Evolutionary conservation across 1,284 basidiomycete species (phyloP).

Genomic region (Somion occarium): DNA sequence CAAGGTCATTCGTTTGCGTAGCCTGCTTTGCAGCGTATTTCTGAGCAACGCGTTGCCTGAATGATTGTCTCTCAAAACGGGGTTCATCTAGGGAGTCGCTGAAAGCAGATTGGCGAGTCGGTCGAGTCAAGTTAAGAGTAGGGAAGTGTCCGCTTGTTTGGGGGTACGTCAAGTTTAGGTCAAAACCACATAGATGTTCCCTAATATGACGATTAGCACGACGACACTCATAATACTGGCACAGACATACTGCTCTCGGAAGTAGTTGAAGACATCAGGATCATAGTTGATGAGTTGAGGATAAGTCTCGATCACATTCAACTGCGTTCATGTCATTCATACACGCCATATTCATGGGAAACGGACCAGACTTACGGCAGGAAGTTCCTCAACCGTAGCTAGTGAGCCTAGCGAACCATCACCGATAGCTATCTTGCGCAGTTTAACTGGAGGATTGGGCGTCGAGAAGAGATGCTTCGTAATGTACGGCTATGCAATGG

Average conservation of each 20-base stretch:
- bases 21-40: not conserved
- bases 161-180: slow-evolving; percentile 69
- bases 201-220: slow-evolving; percentile 28
- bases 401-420: slow-evolving; percentile 50
- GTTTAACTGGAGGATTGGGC: slow-evolving; percentile 52
- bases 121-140: slow-evolving; percentile 16
- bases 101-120: not conserved
- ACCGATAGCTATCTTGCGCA: slow-evolving; percentile 62
- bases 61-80: slow-evolving; percentile 11
- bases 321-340: slow-evolving; percentile 8
- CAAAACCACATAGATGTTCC: slow-evolving; percentile 55
- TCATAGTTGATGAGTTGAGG: slow-evolving; percentile 17
- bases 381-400: slow-evolving; percentile 44
- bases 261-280: slow-evolving; percentile 16
- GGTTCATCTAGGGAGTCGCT: slow-evolving; percentile 4
- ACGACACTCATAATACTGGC: not conserved
- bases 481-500: slow-evolving; percentile 32
- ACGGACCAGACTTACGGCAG: slow-evolving; percentile 57
- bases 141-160: slow-evolving; percentile 48
- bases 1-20: slow-evolving; percentile 2
- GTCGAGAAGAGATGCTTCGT: slow-evolving; percentile 10
- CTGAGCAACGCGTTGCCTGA: slow-evolving; percentile 5
- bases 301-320: slow-evolving; percentile 14
- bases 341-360: too few relatives aligned
- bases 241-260: slow-evolving; percentile 25